Percentiles rank a stretch among this genome's conserved stretches.
Conservation (phyloP, 192 early-diverging fungal species). For the Backusella westeae region DNA sequence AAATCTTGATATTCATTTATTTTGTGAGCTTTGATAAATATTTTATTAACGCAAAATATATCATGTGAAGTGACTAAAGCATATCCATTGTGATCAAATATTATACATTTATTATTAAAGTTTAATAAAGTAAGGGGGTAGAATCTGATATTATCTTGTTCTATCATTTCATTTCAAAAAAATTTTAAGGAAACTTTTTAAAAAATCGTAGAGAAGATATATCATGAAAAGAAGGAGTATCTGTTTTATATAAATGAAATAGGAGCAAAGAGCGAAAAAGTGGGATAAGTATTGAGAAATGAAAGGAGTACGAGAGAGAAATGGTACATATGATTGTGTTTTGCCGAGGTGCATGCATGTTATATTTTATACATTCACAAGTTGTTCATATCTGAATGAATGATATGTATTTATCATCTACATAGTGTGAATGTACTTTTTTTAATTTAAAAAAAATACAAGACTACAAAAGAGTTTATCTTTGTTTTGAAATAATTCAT, state of each 20-base stretch:
- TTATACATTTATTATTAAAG: neutral
- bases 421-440: neutral
- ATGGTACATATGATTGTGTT: neutral
- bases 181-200: neutral
- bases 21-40: neutral
- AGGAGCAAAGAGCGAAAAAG: neutral
- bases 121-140: neutral
- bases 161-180: neutral
- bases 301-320: neutral
- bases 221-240: neutral
- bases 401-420: neutral
- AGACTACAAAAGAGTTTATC: too few species aligned
- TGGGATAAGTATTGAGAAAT: neutral
- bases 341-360: constrained; percentile 1
- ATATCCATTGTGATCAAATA: neutral
- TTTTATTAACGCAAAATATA: neutral
- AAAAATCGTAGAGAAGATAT: neutral
- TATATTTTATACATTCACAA: neutral
- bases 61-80: neutral
- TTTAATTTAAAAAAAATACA: neutral
- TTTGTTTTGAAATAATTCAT: neutral
- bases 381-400: neutral
- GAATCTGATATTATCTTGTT: neutral
- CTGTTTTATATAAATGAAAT: neutral
- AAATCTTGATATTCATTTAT: neutral